phyloP scores from a whole-genome alignment of 2,329 filamentous ascomycete species.

The Fusarium subtropicale region DNA sequence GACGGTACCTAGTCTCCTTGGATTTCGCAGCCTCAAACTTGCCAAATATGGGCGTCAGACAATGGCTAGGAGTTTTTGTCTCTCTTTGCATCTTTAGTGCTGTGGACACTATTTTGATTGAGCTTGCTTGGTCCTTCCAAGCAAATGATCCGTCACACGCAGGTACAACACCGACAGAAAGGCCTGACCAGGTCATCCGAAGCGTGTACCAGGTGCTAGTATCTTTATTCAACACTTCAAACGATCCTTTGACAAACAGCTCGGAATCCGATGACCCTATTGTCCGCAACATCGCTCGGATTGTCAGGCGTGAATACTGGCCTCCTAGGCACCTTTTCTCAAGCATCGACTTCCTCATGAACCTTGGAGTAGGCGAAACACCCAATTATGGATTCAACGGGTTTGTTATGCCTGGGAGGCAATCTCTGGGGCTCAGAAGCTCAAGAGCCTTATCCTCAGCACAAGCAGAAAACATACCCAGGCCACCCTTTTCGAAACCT shows the following conservation, averaged over 20 bases:
- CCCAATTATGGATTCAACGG: conserved; percentile 52
- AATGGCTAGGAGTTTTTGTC: conserved; percentile 65
- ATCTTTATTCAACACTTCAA: conserved; percentile 59
- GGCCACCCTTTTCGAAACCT: conserved; percentile 29
- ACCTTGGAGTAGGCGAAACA: conserved; percentile 59
- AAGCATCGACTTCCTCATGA: conserved; percentile 62
- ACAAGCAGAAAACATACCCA: conserved; percentile 20
- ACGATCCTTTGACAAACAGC: conserved; percentile 57
- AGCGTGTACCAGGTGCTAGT: conserved; percentile 65
- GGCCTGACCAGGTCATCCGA: conserved; percentile 54
- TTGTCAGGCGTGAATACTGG: conserved; percentile 64
- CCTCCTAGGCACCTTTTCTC: conserved; percentile 58
- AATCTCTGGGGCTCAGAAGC: conserved; percentile 12
- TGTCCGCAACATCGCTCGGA: conserved; percentile 56
- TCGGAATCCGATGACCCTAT: conserved; percentile 59
- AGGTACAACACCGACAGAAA: conserved; percentile 19
- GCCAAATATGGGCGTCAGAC: conserved; percentile 55
- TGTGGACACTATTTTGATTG: conserved; percentile 63
- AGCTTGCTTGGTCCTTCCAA: conserved; percentile 51
- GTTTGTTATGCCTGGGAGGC: conserved; percentile 48
- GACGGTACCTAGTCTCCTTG: conserved; percentile 64
- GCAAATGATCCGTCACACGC: conserved; percentile 20
- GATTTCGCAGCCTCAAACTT: conserved; percentile 58
- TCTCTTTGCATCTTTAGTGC: conserved; percentile 70
- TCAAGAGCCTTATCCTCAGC: conserved; percentile 24